Evolutionary conservation across 2,329 filamentous ascomycete species (phyloP), one percentile per base, ranked within the genome.

Genomic region (Penicillium brasilianum): DNA sequence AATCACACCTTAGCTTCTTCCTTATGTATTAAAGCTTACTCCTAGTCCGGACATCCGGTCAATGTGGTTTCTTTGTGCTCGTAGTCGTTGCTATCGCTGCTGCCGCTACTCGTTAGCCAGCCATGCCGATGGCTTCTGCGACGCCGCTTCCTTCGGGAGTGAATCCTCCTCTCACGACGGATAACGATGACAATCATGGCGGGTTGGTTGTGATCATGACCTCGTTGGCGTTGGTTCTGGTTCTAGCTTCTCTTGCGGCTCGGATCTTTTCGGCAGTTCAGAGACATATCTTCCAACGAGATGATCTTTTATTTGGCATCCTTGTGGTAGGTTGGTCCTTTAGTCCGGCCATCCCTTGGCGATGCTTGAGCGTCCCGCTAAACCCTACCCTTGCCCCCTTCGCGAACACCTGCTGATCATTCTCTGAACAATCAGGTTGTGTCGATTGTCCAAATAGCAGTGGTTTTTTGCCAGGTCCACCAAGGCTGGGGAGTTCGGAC

Each of bases 131-230:
- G 20, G n/a, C 53, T 34, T 60, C 51, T 34, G 20, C 55, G n/a
- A 61, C 50, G 48, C 34, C 46, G 20, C 58, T 51, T 22, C 50
- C 55, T n/a, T 53, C 60, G n/a, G 69, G 70, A 7, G 58, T 72
- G 9, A 69, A 71, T n/a, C 59, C 74, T 36, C 78, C 79, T 10
- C 69, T 80, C n/a, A 73, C 74, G 28, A 67, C 67, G 28, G 69
- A 80, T 57, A 77, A 75, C 14, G 51, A 66, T 13, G 67, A 76
- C 32, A 72, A 82, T 63, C 77, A 80, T 58, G 72, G 76, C 37
- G 80, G 77, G 28, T 62, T 81, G 34, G 66, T 82, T 16, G 70
- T 79, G 7, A 78, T 82, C 30, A 68, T 76, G 14, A 76, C 79
- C 10, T 72, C 75, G 0, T 62, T 81, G 7, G 71, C 69, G 6